Percentiles rank a stretch among this genome's conserved stretches.
Evolutionary conservation across 2,329 filamentous ascomycete genomes (phyloP).

Genomic region (Biscogniauxia marginata): DNA sequence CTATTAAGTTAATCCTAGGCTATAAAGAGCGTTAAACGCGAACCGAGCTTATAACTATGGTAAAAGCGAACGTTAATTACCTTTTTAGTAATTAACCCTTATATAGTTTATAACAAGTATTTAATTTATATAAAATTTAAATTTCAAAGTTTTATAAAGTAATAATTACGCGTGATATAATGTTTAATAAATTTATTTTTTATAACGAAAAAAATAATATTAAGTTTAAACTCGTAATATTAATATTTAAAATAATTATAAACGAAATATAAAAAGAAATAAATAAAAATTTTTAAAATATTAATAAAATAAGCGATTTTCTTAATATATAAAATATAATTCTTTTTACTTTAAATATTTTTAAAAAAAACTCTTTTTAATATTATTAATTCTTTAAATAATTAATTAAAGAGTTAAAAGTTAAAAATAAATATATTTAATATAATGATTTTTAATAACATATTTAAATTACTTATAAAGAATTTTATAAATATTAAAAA

Average conservation of each 20-base stretch:
- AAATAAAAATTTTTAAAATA: not conserved
- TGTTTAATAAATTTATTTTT: not conserved
- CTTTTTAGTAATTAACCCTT: no score
- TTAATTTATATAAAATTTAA: conserved; percentile 1
- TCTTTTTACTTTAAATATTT: not conserved
- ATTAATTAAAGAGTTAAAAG: not conserved
- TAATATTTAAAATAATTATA: not conserved
- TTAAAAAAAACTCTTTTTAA: not conserved
- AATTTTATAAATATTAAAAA: not conserved
- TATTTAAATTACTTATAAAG: not conserved
- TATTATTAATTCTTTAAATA: not conserved
- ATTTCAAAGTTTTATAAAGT: not conserved
- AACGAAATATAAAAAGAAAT: no score
- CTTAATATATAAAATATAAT: no score
- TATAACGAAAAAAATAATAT: not conserved
- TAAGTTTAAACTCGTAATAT: not conserved
- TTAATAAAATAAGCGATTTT: no score
- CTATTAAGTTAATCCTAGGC: no score
- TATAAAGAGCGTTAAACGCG: no score
- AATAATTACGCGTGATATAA: not conserved
- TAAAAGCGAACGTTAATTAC: no score
- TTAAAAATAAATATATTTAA: not conserved
- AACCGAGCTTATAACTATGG: no score
- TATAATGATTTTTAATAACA: not conserved
- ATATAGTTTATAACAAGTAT: no score